These are phyloP conservation scores for Arabis hirsuta DNA, from an alignment of 345 rosid species.

Conservation along the genomic window DNA sequence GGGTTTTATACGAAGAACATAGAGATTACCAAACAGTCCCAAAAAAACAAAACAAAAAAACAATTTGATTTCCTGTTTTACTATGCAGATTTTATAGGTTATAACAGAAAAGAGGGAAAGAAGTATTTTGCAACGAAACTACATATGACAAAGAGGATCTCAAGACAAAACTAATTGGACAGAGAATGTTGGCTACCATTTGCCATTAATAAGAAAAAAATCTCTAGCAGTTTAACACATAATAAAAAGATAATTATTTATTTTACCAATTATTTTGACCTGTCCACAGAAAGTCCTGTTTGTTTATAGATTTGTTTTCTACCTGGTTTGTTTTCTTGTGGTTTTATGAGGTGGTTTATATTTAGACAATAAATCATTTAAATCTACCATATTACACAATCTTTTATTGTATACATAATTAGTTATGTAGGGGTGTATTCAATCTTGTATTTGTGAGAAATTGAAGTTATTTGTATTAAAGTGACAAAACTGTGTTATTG, in stretches of 20 bases:
- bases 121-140: neutral
- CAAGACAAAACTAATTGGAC: neutral
- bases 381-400: too few species aligned
- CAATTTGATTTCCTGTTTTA: conserved; percentile 19
- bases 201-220: conserved; percentile 8
- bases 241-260: neutral
- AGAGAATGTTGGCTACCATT: conserved; percentile 18
- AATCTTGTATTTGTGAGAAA: too few species aligned
- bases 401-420: too few species aligned
- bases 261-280: conserved; percentile 5
- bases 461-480: too few species aligned
- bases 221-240: neutral
- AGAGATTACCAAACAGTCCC: neutral
- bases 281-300: conserved; percentile 10
- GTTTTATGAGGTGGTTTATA: conserved; percentile 6
- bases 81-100: conserved; percentile 24
- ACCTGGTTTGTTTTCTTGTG: neutral
- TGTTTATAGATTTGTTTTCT: conserved; percentile 14
- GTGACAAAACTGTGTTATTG: too few species aligned
- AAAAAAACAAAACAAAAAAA: conserved; percentile 13
- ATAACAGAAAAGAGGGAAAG: conserved; percentile 3
- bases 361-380: neutral
- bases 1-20: conserved; percentile 24
- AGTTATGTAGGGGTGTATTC: too few species aligned
- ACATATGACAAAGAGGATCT: neutral